phyloP scores from a whole-genome alignment of 306 rosid genomes.

The Glycine latifolia region DNA sequence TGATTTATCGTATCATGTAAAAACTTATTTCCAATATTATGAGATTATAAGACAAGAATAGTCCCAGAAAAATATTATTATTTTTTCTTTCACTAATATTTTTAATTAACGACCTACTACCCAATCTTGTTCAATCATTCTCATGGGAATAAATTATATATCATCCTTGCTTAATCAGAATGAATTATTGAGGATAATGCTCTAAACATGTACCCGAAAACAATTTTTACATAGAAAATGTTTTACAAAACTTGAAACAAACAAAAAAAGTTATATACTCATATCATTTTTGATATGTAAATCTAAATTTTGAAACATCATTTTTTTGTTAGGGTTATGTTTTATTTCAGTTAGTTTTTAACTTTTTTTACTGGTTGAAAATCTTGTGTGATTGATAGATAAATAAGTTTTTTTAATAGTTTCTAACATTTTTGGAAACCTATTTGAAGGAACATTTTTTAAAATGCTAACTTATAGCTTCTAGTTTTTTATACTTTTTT shows the following conservation, averaged over 20 bases:
- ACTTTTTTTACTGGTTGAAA: too few relatives aligned
- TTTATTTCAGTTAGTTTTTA: too few relatives aligned
- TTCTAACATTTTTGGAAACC: too few relatives aligned
- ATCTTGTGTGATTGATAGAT: too few relatives aligned
- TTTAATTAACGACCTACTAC: not conserved
- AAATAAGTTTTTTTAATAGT: too few relatives aligned
- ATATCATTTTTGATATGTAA: not conserved
- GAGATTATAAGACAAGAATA: not conserved
- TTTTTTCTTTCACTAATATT: not conserved
- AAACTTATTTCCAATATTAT: not conserved
- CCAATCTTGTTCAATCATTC: not conserved
- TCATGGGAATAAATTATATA: not conserved
- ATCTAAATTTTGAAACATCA: too few relatives aligned
- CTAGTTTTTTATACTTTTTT: too few relatives aligned
- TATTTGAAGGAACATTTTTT: too few relatives aligned
- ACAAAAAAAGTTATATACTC: not conserved
- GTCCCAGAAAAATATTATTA: not conserved
- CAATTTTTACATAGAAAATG: not conserved
- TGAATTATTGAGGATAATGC: not conserved
- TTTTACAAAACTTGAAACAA: not conserved
- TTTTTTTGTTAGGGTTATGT: too few relatives aligned
- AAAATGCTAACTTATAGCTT: too few relatives aligned
- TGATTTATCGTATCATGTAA: not conserved
- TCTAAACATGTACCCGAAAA: not conserved
- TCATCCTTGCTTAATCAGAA: not conserved